Evolutionary conservation across 257 asterid species (phyloP).

Genomic region (Haberlea rhodopensis): DNA sequence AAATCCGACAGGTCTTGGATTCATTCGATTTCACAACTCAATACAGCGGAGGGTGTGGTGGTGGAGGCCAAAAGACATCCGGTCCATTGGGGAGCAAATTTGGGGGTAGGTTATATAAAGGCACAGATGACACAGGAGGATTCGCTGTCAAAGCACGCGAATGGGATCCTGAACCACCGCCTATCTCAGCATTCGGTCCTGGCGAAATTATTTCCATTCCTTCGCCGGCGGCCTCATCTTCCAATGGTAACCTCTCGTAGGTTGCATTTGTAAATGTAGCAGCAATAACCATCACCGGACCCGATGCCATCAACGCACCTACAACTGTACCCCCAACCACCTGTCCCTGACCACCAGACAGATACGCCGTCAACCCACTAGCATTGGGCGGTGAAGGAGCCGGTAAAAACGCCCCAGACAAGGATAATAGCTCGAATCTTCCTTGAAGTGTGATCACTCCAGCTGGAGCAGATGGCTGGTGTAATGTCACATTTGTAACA

Average conservation of each 20-base stretch:
- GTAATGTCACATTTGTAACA: conserved; percentile 56
- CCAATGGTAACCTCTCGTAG: conserved; percentile 66
- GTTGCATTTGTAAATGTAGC: conserved; percentile 68
- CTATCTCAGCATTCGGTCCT: conserved; percentile 20
- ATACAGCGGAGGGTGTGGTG: conserved; percentile 49
- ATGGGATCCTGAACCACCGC: conserved; percentile 7
- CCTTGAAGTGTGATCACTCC: conserved; percentile 63
- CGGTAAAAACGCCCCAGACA: conserved; percentile 74
- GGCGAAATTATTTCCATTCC: conserved; percentile 33
- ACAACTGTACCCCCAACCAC: conserved; percentile 74
- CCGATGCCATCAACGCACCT: conserved; percentile 59
- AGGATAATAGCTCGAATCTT: conserved; percentile 59
- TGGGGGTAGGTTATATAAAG: conserved; percentile 41
- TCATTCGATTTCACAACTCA: conserved; percentile 18
- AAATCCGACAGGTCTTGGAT: conserved; percentile 14
- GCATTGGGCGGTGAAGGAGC: conserved; percentile 60
- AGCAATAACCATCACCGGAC: conserved; percentile 80
- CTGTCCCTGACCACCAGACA: conserved; percentile 81
- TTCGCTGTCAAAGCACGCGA: conserved; percentile 10
- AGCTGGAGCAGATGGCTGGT: conserved; percentile 52
- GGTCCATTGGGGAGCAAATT: conserved; percentile 49
- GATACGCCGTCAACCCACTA: conserved; percentile 57
- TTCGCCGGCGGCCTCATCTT: conserved; percentile 41
- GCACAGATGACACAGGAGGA: conserved; percentile 30
- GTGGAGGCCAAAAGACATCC: conserved; percentile 63